Evolutionary conservation across 2,329 filamentous ascomycete genomes (phyloP).

Genomic region (Microdochium trichocladiopsis): DNA sequence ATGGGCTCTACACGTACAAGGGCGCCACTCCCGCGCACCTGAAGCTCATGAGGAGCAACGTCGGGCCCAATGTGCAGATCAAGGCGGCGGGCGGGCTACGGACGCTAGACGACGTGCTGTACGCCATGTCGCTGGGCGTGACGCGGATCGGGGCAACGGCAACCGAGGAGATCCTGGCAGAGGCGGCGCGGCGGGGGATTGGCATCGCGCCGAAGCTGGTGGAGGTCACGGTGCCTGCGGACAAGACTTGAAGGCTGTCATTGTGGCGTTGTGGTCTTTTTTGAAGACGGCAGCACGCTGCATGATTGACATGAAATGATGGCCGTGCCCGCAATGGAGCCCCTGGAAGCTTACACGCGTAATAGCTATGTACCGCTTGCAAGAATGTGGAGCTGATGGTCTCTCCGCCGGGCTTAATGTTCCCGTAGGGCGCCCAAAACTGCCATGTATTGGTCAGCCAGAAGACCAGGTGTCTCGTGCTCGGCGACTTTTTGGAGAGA

Average conservation of each 20-base stretch:
- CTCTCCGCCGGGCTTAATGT: too few species aligned
- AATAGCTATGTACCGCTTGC: too few species aligned
- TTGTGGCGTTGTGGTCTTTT: too few species aligned
- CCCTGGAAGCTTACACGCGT: too few species aligned
- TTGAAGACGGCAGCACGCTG: too few species aligned
- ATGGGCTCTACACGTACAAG: conserved; percentile 43
- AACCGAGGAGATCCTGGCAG: conserved; percentile 46
- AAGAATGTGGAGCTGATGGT: too few species aligned
- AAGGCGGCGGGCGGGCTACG: conserved; percentile 53
- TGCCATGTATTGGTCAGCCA: too few species aligned
- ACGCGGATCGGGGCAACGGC: conserved; percentile 49
- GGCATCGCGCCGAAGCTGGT: conserved; percentile 17
- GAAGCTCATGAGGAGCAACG: conserved; percentile 43
- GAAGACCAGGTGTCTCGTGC: too few species aligned
- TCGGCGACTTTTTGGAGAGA: too few species aligned
- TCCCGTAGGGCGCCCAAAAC: too few species aligned
- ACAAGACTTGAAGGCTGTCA: neutral
- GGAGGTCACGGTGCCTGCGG: conserved; percentile 10
- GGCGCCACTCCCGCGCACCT: conserved; percentile 45
- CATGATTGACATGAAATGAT: too few species aligned
- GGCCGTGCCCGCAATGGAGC: too few species aligned
- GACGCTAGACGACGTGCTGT: conserved; percentile 47
- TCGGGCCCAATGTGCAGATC: conserved; percentile 37
- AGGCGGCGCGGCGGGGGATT: conserved; percentile 43
- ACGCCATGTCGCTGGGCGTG: conserved; percentile 46